Percentiles rank a stretch among this genome's conserved stretches.
These are phyloP conservation scores for Alternaria ethzedia DNA, from an alignment of 2,329 filamentous ascomycete genomes.

Conservation along the genomic window DNA sequence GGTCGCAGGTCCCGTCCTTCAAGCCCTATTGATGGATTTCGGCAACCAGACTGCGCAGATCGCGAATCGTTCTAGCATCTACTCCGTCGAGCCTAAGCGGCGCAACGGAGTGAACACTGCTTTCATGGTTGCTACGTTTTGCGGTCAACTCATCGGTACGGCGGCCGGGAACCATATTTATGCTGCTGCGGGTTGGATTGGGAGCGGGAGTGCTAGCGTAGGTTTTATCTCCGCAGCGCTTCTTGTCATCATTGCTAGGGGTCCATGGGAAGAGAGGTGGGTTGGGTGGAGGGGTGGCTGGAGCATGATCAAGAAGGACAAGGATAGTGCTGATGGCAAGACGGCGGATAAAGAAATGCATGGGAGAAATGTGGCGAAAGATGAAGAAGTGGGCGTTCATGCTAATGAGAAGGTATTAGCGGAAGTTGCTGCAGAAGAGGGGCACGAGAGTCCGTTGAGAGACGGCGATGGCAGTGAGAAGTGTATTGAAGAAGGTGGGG, in stretches of 20 bases:
- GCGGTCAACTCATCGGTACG: constrained; percentile 74
- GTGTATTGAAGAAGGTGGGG: constrained; percentile 19
- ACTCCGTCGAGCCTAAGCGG: constrained; percentile 71
- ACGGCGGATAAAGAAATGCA: constrained; percentile 28
- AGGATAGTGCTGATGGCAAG: constrained; percentile 50
- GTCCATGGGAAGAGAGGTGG: constrained; percentile 65
- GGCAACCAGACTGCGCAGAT: constrained; percentile 77
- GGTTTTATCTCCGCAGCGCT: constrained; percentile 60
- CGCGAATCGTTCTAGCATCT: constrained; percentile 74
- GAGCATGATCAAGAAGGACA: constrained; percentile 55
- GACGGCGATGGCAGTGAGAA: constrained; percentile 8
- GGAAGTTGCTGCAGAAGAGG: constrained; percentile 41
- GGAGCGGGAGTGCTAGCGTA: constrained; percentile 63
- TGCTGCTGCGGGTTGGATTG: constrained; percentile 62
- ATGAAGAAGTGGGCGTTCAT: constrained; percentile 30
- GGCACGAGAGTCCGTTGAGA: constrained; percentile 24
- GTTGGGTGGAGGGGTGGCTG: constrained; percentile 66
- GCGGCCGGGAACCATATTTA: constrained; percentile 62
- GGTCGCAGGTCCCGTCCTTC: constrained; percentile 74
- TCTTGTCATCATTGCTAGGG: constrained; percentile 55
- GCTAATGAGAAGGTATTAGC: constrained; percentile 27
- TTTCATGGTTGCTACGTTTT: constrained; percentile 79
- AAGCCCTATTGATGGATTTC: constrained; percentile 74
- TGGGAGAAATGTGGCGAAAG: background rate
- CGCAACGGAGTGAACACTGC: constrained; percentile 80